Conservation (phyloP, 2,329 filamentous ascomycete genomes). For the Aspergillus clavatus region DNA sequence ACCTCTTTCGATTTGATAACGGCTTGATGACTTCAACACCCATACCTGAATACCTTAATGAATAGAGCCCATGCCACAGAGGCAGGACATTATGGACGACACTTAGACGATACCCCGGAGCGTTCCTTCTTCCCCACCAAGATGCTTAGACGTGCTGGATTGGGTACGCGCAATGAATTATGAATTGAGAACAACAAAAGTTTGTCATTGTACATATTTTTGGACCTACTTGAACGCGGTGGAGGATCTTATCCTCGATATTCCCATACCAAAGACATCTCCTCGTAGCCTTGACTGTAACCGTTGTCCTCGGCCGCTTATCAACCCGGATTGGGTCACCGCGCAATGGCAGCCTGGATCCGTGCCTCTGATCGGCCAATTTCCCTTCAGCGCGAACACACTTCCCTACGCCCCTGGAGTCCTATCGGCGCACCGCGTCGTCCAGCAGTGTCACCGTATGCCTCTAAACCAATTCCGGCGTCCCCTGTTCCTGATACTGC, state of each 20-base stretch:
- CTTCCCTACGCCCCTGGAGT: too few relatives aligned
- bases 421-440: constrained; percentile 1
- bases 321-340: too few relatives aligned
- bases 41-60: constrained; percentile 19
- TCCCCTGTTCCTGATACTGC: constrained; percentile 9
- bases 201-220: neutral
- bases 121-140: too few relatives aligned
- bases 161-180: constrained; percentile 1
- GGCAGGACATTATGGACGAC: constrained; percentile 19
- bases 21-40: constrained; percentile 17
- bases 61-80: constrained; percentile 26
- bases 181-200: neutral
- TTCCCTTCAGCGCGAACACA: too few relatives aligned
- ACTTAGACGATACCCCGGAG: constrained; percentile 30
- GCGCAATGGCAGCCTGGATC: too few relatives aligned
- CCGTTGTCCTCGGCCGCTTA: too few relatives aligned
- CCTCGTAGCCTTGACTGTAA: too few relatives aligned
- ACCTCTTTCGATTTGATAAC: constrained; percentile 5
- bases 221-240: neutral
- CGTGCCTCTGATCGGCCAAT: too few relatives aligned
- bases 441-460: constrained; percentile 7
- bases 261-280: too few relatives aligned
- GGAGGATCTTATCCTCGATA: neutral
- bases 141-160: constrained; percentile 1
- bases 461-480: constrained; percentile 7